Evolutionary conservation across 192 early-diverging fungal genomes (phyloP).

Genomic region (Coemansia sp.): DNA sequence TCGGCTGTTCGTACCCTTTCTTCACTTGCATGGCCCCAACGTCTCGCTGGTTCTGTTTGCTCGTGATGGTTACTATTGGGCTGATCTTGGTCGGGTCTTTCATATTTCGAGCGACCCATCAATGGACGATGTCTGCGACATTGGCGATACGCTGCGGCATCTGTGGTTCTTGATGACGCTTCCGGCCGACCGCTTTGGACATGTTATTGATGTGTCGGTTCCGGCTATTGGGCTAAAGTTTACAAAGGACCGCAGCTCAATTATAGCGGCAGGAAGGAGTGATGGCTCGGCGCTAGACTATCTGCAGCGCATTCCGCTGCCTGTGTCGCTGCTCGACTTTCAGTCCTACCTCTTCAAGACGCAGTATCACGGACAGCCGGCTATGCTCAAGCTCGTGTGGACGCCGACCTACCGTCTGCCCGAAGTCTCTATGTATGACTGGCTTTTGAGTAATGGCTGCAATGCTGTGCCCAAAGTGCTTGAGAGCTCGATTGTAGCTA

Average conservation of each 20-base stretch:
- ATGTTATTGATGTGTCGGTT: neutral
- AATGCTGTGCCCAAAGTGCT: conserved; percentile 1
- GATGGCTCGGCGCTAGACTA: neutral
- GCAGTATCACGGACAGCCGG: neutral
- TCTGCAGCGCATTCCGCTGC: neutral
- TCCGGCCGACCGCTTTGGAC: neutral
- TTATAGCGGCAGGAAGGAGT: neutral
- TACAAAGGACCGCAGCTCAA: neutral
- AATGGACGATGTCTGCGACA: neutral
- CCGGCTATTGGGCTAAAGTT: neutral
- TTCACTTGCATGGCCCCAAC: neutral
- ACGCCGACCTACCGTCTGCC: neutral
- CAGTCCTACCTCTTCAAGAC: neutral
- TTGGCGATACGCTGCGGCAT: neutral
- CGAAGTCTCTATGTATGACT: conserved; percentile 8
- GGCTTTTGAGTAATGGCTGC: neutral
- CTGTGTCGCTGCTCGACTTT: neutral
- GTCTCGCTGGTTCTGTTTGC: neutral
- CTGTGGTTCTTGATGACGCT: neutral
- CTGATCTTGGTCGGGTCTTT: neutral
- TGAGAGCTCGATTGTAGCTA: neutral
- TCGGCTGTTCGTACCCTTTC: neutral
- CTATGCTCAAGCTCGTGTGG: conserved; percentile 13
- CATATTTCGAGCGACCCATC: neutral
- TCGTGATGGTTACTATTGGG: neutral